These are phyloP conservation scores for Nemania abortiva DNA, from an alignment of 2,329 filamentous ascomycete species.

Conservation along the genomic window DNA sequence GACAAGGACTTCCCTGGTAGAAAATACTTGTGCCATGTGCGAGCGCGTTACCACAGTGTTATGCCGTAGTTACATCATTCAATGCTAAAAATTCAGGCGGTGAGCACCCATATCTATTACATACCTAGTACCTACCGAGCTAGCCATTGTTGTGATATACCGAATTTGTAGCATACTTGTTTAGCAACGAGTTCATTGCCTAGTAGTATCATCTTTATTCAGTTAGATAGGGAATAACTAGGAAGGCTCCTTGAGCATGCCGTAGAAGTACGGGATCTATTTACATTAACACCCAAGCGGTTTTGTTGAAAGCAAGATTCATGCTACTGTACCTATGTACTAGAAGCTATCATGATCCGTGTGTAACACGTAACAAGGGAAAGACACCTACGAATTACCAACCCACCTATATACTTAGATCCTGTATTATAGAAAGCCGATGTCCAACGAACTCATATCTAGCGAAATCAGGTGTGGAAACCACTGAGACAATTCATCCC, in stretches of 20 bases:
- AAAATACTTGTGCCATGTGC: constrained; percentile 25
- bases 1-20: constrained; percentile 31
- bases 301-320: not conserved
- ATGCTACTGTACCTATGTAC: not conserved
- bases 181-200: not conserved
- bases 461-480: constrained; percentile 32
- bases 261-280: not conserved
- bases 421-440: constrained; percentile 2
- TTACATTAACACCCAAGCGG: not conserved
- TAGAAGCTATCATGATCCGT: constrained; percentile 28
- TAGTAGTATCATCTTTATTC: not conserved
- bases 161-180: not conserved
- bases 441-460: constrained; percentile 14
- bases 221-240: not conserved
- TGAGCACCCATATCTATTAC: constrained; percentile 40
- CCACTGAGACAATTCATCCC: constrained; percentile 35
- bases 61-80: constrained; percentile 45
- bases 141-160: not conserved
- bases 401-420: not conserved
- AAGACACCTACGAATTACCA: constrained; percentile 18
- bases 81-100: constrained; percentile 37
- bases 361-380: not conserved
- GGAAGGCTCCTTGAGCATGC: not conserved
- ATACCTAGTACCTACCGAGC: constrained; percentile 1
- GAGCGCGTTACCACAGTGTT: constrained; percentile 19